These are phyloP conservation scores for Epichloe uncinata DNA, from an alignment of 2,329 filamentous ascomycete genomes.

Conservation along the genomic window DNA sequence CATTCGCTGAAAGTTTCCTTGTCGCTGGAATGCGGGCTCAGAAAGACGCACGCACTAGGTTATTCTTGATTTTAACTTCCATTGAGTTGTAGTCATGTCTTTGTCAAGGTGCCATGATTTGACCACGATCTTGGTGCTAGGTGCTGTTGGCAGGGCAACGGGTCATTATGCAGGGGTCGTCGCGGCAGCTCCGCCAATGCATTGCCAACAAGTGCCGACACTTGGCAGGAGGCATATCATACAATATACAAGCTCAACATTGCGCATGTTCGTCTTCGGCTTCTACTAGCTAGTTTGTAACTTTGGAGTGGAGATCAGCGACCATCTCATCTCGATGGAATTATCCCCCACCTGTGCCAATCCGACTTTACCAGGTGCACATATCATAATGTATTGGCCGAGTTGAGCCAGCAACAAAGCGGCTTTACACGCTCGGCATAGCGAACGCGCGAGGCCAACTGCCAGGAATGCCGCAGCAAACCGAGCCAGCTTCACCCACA, in stretches of 20 bases:
- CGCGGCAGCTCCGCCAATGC: neutral
- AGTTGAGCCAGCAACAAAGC: neutral
- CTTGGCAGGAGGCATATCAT: no score
- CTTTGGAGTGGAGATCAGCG: no score
- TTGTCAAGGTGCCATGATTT: neutral
- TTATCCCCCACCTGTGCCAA: no score
- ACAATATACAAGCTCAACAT: no score
- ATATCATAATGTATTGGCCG: no score
- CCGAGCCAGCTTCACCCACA: constrained; percentile 16
- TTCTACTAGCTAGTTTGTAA: no score
- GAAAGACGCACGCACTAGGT: neutral
- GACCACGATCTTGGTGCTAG: neutral
- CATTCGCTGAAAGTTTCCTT: neutral
- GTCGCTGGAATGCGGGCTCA: constrained; percentile 8
- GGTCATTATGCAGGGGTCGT: neutral
- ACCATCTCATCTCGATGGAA: no score
- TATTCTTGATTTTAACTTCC: neutral
- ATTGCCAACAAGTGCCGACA: no score
- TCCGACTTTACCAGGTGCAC: no score
- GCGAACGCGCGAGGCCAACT: neutral
- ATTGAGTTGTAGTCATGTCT: neutral
- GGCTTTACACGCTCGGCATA: neutral
- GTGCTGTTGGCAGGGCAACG: constrained; percentile 4
- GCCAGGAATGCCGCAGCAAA: constrained; percentile 21
- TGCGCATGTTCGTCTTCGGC: no score